Base-by-base conservation (phyloP, 768 basidiomycete species). In the Kwoniella mangroviensis region DNA sequence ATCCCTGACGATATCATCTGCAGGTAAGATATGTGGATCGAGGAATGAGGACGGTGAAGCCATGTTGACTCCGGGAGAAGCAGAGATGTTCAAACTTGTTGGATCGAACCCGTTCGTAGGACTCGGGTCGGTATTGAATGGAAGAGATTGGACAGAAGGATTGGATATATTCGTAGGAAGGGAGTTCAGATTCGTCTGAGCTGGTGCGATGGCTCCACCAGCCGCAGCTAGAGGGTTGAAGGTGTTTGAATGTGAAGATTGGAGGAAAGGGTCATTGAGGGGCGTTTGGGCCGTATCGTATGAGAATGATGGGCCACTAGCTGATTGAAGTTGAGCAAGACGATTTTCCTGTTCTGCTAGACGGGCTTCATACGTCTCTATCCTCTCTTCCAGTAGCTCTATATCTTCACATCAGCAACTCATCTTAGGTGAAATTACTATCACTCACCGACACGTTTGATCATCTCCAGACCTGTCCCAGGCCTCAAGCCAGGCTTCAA, bases 1-100 rank as follows among this genome's bases (percentile, higher is more conserved):
- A 59, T 82, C 79, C 2, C 72, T 62, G 7, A 83, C 82, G 26
- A 83, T 79, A 43, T 83, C 82, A 49, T 79, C 75, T 12, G 78
- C 68, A 13, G 82, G 82, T 24, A 83, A 60, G n/a, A 79, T 73
- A 7, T 69, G 58, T 6, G 76, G 75, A 66, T 81, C 79, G n/a
- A 67, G 67, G 64, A 81, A 81, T 12, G 75, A 77, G 3, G 74
- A 63, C 2, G 72, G 71, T 7, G 73, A 73, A 12, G 75, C 45
- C 24, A 69, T 69, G 22, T 61, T 61, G 4, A 69, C 56, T 3
- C 63, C 63, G 6, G 68, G 68, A 7, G 68, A 69, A 21, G 68
- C 51, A 24, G 61, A 58, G 22, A 69, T 61, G n/a, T 56, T 62
- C 34, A 69, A 57, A 15, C 45, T 21, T 1, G 62, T 34, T 11